Percentiles rank a stretch among this genome's conserved stretches.
phyloP scores from a whole-genome alignment of 2,329 filamentous ascomycete genomes.

The Thielaviopsis populi region DNA sequence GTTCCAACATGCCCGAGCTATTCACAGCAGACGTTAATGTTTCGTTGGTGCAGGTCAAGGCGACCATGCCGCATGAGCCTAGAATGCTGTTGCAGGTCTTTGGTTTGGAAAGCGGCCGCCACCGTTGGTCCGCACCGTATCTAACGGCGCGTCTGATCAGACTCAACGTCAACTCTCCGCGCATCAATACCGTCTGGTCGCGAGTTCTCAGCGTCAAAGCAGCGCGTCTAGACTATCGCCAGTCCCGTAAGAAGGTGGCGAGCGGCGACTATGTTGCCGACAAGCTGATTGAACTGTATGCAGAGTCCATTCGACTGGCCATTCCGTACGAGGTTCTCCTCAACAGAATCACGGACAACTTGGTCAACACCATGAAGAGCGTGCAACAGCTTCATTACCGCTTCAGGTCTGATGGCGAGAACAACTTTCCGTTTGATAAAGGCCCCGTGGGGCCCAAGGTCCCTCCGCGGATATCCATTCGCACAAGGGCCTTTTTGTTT shows the following conservation, averaged over 20 bases:
- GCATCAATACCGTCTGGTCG: conserved; percentile 72
- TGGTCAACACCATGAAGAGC: conserved; percentile 76
- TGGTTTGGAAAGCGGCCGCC: conserved; percentile 63
- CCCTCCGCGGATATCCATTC: conserved; percentile 72
- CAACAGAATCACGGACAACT: conserved; percentile 83
- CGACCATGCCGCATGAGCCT: conserved; percentile 77
- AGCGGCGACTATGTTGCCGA: conserved; percentile 49
- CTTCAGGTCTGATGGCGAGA: conserved; percentile 62
- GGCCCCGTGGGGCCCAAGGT: conserved; percentile 70
- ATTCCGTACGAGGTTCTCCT: conserved; percentile 86
- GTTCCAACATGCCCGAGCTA: conserved; percentile 39
- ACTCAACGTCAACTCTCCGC: conserved; percentile 77
- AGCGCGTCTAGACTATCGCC: conserved; percentile 64
- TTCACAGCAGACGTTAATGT: conserved; percentile 71
- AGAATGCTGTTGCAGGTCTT: conserved; percentile 81
- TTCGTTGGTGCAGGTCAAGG: conserved; percentile 73
- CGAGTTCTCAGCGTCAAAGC: conserved; percentile 72
- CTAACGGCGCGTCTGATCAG: conserved; percentile 61
- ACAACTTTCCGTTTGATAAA: conserved; percentile 69
- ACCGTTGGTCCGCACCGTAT: conserved; percentile 78
- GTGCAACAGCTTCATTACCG: conserved; percentile 83
- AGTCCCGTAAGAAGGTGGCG: conserved; percentile 53
- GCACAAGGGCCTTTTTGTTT: conserved; percentile 69
- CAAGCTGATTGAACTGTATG: conserved; percentile 66
- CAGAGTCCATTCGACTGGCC: conserved; percentile 73